Evolutionary conservation across 2,329 filamentous ascomycete genomes (phyloP), one percentile per base, ranked within the genome.

Genomic region (Colletotrichum horii): DNA sequence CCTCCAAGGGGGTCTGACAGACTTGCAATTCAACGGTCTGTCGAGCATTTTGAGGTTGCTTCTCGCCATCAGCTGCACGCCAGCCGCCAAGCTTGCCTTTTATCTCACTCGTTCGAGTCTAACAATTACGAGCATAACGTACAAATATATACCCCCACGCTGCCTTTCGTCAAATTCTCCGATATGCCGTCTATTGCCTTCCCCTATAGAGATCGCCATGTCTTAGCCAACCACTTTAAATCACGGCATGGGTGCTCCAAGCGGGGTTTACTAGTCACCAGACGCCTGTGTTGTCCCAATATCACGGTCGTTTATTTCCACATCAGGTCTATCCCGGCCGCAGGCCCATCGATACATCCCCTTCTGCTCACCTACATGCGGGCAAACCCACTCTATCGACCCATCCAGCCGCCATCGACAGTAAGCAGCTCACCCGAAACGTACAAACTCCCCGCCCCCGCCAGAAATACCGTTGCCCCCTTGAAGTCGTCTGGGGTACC

Each of bases 371-470:
- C 34, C 15, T 14, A 28, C 62, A 71, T 43, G 38, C 24, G 4
- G 14, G 2, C 22, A 15, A 22, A 5, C 38, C 3, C 11, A 67
- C 79, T 87, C 79, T 87, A 97, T 88, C 95, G 89, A 2, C 94
- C 95, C 95, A 98, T 97, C 95, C 95, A 98, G 16, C 96, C 96
- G 8, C 96, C 96, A 84, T 98, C 96, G 58, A 98, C 94, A 28
- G 94, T 93, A 78, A 98, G 82, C 11, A 95, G 88, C 85, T 98
- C 94, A 0, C 95, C 96, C 79, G 91, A 95, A 55, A 98, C 93
- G 86, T 98, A 98, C 16, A 88, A 90, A 82, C 94, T 95, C 24
- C 93, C 94, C 81, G 87, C 89, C 80, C 94, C 94, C 2, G 94
- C 94, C 77, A 98, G 85, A 80, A 92, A 98, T 48, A 98, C 93